Evolutionary conservation across 345 rosid genomes (phyloP).

Genomic region (Citrus trifoliata): DNA sequence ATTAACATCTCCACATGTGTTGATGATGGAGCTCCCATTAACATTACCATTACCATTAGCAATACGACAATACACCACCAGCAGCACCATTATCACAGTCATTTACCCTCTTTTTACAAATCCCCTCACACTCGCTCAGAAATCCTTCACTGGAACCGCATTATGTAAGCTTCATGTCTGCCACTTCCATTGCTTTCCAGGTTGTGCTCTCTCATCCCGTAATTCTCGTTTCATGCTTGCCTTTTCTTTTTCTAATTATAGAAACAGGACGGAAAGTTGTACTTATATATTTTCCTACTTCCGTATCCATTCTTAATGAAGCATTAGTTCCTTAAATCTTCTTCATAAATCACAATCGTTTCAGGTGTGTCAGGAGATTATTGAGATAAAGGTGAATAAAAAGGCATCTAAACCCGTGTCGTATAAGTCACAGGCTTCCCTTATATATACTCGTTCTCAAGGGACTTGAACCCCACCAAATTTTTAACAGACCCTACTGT

Average conservation of each 20-base stretch:
- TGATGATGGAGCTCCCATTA: slow-evolving; percentile 54
- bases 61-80: slow-evolving; percentile 16
- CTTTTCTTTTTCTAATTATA: slow-evolving; percentile 28
- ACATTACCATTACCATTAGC: slow-evolving; percentile 23
- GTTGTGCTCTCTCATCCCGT: slow-evolving; percentile 18
- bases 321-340: slow-evolving; percentile 34
- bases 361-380: slow-evolving; percentile 31
- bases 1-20: slow-evolving; percentile 48
- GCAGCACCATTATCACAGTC: slow-evolving; percentile 31
- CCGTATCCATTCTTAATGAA: slow-evolving; percentile 30
- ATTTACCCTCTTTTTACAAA: slow-evolving; percentile 21
- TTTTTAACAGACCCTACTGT: slow-evolving; percentile 18
- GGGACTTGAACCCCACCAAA: slow-evolving; percentile 23
- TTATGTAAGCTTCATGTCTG: slow-evolving; percentile 51
- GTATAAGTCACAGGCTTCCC: slow-evolving; percentile 36
- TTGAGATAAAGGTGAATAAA: slow-evolving; percentile 32
- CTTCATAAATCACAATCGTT: slow-evolving; percentile 22
- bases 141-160: slow-evolving; percentile 35
- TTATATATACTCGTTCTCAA: slow-evolving; percentile 43
- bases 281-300: slow-evolving; percentile 22
- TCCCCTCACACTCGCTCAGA: slow-evolving; percentile 10
- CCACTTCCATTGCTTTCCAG: slow-evolving; percentile 48
- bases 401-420: slow-evolving; percentile 48
- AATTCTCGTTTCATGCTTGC: slow-evolving; percentile 21
- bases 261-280: slow-evolving; percentile 27